These are phyloP conservation scores for Monosporozyma solicola DNA, from an alignment of 805 yeast species.

Conservation along the genomic window DNA sequence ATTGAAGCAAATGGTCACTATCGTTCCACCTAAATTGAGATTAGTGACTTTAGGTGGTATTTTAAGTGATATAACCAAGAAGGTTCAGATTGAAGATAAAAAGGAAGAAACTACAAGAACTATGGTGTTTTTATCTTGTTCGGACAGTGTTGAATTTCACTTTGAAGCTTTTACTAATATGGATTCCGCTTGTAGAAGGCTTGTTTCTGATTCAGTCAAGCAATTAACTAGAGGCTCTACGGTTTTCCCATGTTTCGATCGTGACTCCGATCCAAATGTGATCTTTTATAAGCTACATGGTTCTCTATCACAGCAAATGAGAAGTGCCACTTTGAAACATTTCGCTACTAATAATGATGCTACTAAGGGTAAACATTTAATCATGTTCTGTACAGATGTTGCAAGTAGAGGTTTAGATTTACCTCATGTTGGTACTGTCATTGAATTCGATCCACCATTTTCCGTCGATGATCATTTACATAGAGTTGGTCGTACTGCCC, in stretches of 20 bases:
- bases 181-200: constrained; percentile 37
- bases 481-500: constrained; percentile 94
- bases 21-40: constrained; percentile 88
- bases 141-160: constrained; percentile 95
- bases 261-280: constrained; percentile 32
- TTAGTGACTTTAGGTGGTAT: constrained; percentile 69
- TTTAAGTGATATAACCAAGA: constrained; percentile 41
- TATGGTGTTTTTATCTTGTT: constrained; percentile 84
- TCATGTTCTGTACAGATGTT: constrained; percentile 92
- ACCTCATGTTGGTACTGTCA: constrained; percentile 74
- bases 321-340: constrained; percentile 66
- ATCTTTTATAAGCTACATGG: constrained; percentile 77
- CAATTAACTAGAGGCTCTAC: constrained; percentile 21
- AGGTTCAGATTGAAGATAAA: constrained; percentile 8
- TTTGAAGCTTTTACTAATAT: constrained; percentile 54
- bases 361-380: constrained; percentile 43
- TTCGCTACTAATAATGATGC: constrained; percentile 39
- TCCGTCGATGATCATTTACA: constrained; percentile 91
- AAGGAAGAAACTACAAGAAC: constrained; percentile 39
- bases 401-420: constrained; percentile 95
- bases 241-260: constrained; percentile 28
- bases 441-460: constrained; percentile 94
- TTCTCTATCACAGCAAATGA: constrained; percentile 71
- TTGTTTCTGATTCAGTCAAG: constrained; percentile 30
- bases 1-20: constrained; percentile 65